phyloP scores from a whole-genome alignment of 140 eudicot species.

The Bidens hawaiensis region DNA sequence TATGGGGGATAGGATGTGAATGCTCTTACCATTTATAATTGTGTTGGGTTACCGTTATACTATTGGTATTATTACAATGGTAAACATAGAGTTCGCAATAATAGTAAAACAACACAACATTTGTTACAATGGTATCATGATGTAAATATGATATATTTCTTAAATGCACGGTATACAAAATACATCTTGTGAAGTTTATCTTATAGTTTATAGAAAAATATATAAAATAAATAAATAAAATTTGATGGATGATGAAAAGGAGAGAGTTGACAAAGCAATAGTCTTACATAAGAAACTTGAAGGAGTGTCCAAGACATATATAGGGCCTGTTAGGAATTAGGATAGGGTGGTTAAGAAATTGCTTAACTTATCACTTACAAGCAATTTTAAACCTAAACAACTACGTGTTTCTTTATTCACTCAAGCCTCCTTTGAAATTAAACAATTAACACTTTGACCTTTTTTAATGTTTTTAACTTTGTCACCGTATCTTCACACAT shows the following conservation, averaged over 20 bases:
- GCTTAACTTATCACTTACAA: constrained; percentile 28
- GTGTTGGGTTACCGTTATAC: too few relatives aligned
- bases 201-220: neutral
- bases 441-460: constrained; percentile 21
- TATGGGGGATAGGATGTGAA: too few relatives aligned
- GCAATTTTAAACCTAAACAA: constrained; percentile 31
- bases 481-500: constrained; percentile 16
- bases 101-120: too few relatives aligned
- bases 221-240: neutral
- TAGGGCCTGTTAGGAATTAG: constrained; percentile 14
- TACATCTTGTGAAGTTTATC: neutral
- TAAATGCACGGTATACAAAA: neutral
- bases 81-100: too few relatives aligned
- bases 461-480: constrained; percentile 13
- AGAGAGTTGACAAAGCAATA: constrained; percentile 27
- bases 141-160: neutral
- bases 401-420: constrained; percentile 29
- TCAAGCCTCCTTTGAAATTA: constrained; percentile 8
- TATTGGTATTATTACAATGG: too few relatives aligned
- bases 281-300: constrained; percentile 35
- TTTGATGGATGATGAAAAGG: constrained; percentile 11
- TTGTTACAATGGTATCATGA: too few relatives aligned
- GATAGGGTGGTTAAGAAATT: constrained; percentile 40
- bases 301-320: constrained; percentile 25
- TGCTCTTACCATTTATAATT: too few relatives aligned